Evolutionary conservation across 2,329 filamentous ascomycete species (phyloP), one percentile per base, ranked within the genome.

Genomic region (Aspergillus eucalypticola): DNA sequence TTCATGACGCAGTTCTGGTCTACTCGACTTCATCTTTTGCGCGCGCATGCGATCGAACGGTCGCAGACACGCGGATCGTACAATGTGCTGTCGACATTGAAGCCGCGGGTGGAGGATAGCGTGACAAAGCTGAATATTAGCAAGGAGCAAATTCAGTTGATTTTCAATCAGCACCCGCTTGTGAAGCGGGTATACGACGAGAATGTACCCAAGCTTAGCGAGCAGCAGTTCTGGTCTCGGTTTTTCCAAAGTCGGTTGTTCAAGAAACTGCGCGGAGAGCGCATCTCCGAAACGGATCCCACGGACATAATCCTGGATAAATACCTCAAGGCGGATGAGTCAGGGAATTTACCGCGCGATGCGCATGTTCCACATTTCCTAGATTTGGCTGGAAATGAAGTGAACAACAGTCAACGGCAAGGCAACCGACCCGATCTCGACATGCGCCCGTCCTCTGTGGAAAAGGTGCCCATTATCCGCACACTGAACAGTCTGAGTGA

Each of bases 1-100:
- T 96, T 98, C 75, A 92, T 94, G 67, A 83, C 87, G 1, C 94
- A 97, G 74, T 99, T 99, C 78, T 99, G 95, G 95, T 91, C 92
- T 1, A 91, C 92, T 2, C 85, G 96, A 49, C 85, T 93, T 50
- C 92, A 92, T 73, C 81, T 97, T 32, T 83, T 99, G 29, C 90
- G 95, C 11, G 90, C 94, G 0, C 91, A 97, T 78, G 93, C 92
- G 1, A 95, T 96, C 49, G 92, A 98, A 76, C 88, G 86, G 58
- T 88, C 86, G 60, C 96, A 99, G 79, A 90, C 88, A 67, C 89
- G 90, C 66, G 95, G 94, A 5, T 88, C 92, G 3, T 97, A 97
- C 78, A 98, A 99, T 68, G 93, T 98, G 6, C 82, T 99, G 17
- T 93, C 95, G 0, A 90, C 90, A 17, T 88, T 98, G 67, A 96